Conservation (phyloP, 2,329 filamentous ascomycete genomes). For the Hortaea werneckii region DNA sequence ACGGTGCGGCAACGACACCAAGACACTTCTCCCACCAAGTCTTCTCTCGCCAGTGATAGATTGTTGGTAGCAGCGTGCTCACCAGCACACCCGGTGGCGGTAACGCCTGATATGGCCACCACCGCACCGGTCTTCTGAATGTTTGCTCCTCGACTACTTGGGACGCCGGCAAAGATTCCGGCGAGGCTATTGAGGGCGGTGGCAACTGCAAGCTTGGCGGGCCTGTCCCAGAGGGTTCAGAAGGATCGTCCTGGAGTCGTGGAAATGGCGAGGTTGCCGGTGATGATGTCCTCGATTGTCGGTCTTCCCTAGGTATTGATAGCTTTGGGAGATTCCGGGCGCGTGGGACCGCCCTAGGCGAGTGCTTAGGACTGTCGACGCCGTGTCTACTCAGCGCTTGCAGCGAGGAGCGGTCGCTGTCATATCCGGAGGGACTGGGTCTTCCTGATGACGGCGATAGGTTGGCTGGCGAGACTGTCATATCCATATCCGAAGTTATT, state of each 20-base stretch:
- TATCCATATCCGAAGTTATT: not conserved
- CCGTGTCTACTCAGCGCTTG: not conserved
- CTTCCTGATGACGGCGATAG: constrained; percentile 1
- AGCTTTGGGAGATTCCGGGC: constrained; percentile 31
- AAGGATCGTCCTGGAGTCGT: constrained; percentile 48
- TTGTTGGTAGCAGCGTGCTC: constrained; percentile 74
- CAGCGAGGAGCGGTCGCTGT: constrained; percentile 1
- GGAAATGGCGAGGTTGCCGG: constrained; percentile 55
- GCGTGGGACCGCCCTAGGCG: constrained; percentile 19
- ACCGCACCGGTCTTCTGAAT: constrained; percentile 30
- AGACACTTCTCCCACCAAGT: constrained; percentile 74
- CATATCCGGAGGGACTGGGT: not conserved
- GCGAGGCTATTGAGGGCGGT: constrained; percentile 38
- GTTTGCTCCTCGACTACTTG: constrained; percentile 15
- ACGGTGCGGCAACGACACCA: constrained; percentile 75
- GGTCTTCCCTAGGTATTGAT: constrained; percentile 26
- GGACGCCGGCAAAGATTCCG: constrained; percentile 33
- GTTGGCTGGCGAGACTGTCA: constrained; percentile 1
- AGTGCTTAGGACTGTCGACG: constrained; percentile 5
- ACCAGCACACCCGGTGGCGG: constrained; percentile 62
- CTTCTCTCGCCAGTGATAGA: constrained; percentile 74
- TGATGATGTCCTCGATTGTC: constrained; percentile 24
- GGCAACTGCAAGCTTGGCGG: constrained; percentile 46
- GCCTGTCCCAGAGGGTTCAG: constrained; percentile 33
- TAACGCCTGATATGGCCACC: constrained; percentile 73